phyloP scores from a whole-genome alignment of 495 filamentous ascomycete genomes.

The Astrocystis sublimbata region DNA sequence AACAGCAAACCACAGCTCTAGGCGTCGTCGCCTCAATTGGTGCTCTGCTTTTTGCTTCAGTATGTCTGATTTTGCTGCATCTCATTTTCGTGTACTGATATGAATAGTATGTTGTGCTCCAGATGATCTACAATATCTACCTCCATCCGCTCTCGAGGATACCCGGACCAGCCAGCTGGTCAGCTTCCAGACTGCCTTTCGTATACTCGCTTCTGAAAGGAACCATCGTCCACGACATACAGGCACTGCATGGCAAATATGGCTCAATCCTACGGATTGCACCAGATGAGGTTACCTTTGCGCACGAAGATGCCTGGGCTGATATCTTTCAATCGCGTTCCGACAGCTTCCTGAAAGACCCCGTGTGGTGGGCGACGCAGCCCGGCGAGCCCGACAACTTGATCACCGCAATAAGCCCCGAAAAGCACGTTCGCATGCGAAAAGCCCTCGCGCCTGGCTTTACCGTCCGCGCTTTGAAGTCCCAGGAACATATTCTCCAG shows the following conservation, averaged over 20 bases:
- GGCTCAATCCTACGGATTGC: conserved; percentile 58
- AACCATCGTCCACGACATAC: conserved; percentile 22
- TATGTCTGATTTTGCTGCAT: too few species aligned
- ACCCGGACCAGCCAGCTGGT: conserved; percentile 50
- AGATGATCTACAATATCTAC: conserved; percentile 32
- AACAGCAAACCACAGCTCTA: too few species aligned
- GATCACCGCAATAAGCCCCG: conserved; percentile 31
- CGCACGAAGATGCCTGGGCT: conserved; percentile 16
- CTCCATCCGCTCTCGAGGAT: conserved; percentile 45
- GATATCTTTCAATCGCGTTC: conserved; percentile 48
- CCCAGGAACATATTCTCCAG: conserved; percentile 46
- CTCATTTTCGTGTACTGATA: too few species aligned
- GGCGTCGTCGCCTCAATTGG: too few species aligned
- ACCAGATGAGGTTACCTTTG: conserved; percentile 53
- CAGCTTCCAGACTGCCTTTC: conserved; percentile 43
- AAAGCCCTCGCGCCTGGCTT: conserved; percentile 50
- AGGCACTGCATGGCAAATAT: conserved; percentile 44
- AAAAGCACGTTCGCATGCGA: conserved; percentile 41
- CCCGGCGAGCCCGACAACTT: conserved; percentile 22
- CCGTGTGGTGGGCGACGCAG: conserved; percentile 30
- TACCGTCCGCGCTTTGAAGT: conserved; percentile 43
- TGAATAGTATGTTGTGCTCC: not conserved
- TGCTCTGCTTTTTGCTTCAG: too few species aligned
- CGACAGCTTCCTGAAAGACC: conserved; percentile 37
- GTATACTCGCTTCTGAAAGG: conserved; percentile 15